Conservation (phyloP, 495 filamentous ascomycete species). For the Daldinia vernicosa region DNA sequence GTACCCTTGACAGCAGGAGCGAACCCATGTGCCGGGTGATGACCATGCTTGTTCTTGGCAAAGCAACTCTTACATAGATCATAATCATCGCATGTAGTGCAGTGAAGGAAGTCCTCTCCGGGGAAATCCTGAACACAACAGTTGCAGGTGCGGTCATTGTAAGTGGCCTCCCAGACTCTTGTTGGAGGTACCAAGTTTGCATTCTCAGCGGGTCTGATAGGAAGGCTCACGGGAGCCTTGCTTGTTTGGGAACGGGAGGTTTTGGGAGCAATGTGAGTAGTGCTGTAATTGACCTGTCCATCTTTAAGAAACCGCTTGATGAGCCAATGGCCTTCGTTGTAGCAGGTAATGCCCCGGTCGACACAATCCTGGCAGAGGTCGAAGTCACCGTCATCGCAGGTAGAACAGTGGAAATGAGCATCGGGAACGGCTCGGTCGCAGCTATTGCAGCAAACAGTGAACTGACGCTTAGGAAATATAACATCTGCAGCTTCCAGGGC, state of each 20-base stretch:
- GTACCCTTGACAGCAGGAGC: constrained; percentile 66
- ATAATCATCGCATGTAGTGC: constrained; percentile 84
- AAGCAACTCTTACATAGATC: constrained; percentile 91
- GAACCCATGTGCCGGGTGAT: constrained; percentile 91
- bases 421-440: constrained; percentile 80
- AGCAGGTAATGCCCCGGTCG: constrained; percentile 76
- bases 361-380: constrained; percentile 90
- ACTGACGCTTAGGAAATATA: constrained; percentile 40
- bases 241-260: constrained; percentile 28
- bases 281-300: constrained; percentile 83
- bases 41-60: constrained; percentile 79
- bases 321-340: constrained; percentile 83
- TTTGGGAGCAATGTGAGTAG: constrained; percentile 80
- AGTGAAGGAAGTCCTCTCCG: constrained; percentile 84
- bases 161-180: constrained; percentile 33
- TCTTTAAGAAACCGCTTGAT: constrained; percentile 86
- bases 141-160: constrained; percentile 84
- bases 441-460: constrained; percentile 90
- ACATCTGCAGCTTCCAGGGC: constrained; percentile 1
- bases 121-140: constrained; percentile 81
- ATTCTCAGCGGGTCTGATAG: constrained; percentile 44
- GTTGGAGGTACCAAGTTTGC: background rate
- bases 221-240: constrained; percentile 31
- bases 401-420: constrained; percentile 92
- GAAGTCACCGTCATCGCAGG: constrained; percentile 92